Base-by-base conservation (phyloP, 768 basidiomycete species). In the Psilocybe azurescens region DNA sequence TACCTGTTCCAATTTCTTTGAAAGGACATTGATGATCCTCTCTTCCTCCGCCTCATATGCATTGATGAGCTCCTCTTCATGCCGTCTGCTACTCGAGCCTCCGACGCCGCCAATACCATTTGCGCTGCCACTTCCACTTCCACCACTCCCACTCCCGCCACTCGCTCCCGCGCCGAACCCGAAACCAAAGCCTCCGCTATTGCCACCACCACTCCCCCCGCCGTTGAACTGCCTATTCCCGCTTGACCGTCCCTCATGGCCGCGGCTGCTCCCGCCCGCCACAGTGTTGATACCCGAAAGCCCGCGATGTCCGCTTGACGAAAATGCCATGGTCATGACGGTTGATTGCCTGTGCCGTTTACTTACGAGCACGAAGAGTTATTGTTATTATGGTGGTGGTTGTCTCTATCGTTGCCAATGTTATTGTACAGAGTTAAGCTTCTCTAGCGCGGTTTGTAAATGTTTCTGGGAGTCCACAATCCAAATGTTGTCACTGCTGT, bases 1-100 rank as follows among this genome's bases (percentile, higher is more conserved):
- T 61, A 91, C 93, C 88, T 91, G 84, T 77, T 94, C 91, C 55
- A 95, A 80, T 73, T 94, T 95, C 67, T 92, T 81, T 29, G 90
- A 93, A 58, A 95, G 77, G 6, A 90, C 80, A 62, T 93, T 94
- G 65, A 93, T 90, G 58, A 95, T 93, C 49, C 92, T 86, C 72
- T 95, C 93, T 75, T 95, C 92, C 75, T 95, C 68, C 13, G 52
- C 52, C 14, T 94, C 93, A 73, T 93, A 94, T 20, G 90, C 89
- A 74, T 94, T 53, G 33, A 53, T 53, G 16, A 53, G 52, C n/a
- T 53, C 52, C 14, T 53, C 52, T 32, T 53, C 32, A 33, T 53
- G 52, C n/a, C 41, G 41, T 44, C 33, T 33, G 33, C 52, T 53
- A 10, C 16, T 32, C 20, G 48, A 28, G 24, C 20, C 28, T 50